Conservation (phyloP, 2,329 filamentous ascomycete genomes). For the Chalaropsis ovoidea region DNA sequence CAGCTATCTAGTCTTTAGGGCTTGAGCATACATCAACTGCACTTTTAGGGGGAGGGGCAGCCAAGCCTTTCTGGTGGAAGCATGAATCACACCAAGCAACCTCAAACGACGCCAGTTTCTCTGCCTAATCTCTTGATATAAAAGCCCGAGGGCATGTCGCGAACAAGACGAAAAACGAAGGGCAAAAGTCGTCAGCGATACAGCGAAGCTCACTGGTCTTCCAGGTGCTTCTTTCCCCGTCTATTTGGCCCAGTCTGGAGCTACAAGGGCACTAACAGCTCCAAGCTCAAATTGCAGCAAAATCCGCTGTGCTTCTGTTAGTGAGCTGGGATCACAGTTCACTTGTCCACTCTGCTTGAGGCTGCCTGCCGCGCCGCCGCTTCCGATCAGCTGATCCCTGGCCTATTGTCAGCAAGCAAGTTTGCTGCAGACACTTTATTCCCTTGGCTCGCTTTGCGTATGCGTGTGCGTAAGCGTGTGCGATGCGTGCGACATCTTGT, state of each 20-base stretch:
- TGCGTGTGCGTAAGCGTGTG: too few relatives aligned
- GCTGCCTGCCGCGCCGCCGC: neutral
- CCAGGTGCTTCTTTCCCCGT: neutral
- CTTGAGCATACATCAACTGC: neutral
- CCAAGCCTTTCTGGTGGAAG: neutral
- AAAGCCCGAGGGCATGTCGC: neutral
- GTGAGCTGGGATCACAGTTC: neutral
- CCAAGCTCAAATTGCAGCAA: neutral
- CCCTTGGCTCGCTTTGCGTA: neutral
- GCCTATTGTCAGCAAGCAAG: neutral
- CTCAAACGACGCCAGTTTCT: slow-evolving; percentile 3
- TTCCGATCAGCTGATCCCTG: slow-evolving; percentile 11
- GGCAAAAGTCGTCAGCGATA: too few relatives aligned
- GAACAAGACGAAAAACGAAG: too few relatives aligned
- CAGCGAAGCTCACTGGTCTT: neutral
- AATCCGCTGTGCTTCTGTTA: neutral
- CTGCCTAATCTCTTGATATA: slow-evolving; percentile 1
- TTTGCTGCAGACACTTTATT: slow-evolving; percentile 3
- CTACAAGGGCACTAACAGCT: neutral
- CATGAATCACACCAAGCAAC: neutral
- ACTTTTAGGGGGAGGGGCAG: neutral
- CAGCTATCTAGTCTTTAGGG: neutral
- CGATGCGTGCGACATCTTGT: neutral
- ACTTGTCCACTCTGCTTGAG: neutral
- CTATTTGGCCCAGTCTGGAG: neutral